Conservation (phyloP, 1,139 yeast genomes). For the Saccharomyces hybrid region DNA sequence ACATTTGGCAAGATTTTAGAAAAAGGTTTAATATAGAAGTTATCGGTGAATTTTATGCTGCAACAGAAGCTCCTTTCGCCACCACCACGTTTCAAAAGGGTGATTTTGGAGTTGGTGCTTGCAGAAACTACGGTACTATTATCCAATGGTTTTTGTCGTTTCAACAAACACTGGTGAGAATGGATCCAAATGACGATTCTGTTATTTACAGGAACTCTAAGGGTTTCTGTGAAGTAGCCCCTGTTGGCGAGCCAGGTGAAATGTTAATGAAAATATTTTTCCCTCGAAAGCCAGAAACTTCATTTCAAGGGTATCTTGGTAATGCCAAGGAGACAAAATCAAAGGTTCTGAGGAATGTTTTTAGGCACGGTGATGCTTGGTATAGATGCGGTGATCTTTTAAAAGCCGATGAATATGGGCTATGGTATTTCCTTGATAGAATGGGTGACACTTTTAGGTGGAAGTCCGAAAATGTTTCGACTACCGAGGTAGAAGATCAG, state of each 20-base stretch:
- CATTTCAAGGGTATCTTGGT: constrained; percentile 87
- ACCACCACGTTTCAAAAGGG: constrained; percentile 77
- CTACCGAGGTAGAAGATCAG: constrained; percentile 90
- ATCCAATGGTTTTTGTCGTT: constrained; percentile 47
- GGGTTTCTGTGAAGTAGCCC: constrained; percentile 51
- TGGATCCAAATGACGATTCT: constrained; percentile 77
- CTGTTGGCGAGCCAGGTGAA: constrained; percentile 74
- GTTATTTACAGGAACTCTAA: constrained; percentile 61
- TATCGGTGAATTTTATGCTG: constrained; percentile 88
- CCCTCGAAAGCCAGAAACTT: constrained; percentile 54
- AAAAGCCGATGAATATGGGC: constrained; percentile 57
- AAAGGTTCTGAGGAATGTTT: constrained; percentile 65
- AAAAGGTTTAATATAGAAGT: constrained; percentile 63
- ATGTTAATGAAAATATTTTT: constrained; percentile 65
- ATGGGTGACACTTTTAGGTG: constrained; percentile 95
- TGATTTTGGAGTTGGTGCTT: constrained; percentile 80
- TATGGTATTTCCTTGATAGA: constrained; percentile 81
- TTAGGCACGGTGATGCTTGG: constrained; percentile 85
- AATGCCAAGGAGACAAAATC: constrained; percentile 72
- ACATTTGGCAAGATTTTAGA: constrained; percentile 80
- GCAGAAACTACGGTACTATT: constrained; percentile 71
- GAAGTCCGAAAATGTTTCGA: constrained; percentile 94
- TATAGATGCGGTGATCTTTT: constrained; percentile 83
- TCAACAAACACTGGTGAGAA: constrained; percentile 56
- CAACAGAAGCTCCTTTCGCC: constrained; percentile 90